These are phyloP conservation scores for Plasmodium coatneyi DNA, from an alignment of 169 alveolate species.

Conservation along the genomic window DNA sequence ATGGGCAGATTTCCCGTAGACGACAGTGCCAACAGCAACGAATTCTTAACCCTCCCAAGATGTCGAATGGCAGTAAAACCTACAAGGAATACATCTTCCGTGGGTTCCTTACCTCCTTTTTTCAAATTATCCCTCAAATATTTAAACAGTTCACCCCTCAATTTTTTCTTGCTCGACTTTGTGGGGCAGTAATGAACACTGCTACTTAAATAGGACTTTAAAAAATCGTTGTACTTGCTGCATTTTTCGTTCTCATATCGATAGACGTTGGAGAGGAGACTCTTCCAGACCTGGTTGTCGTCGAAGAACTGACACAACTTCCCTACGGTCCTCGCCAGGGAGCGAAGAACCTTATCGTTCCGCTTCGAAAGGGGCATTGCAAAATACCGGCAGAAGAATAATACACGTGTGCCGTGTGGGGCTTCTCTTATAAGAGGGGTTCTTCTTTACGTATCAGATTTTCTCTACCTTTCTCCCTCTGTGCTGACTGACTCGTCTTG, in stretches of 20 bases:
- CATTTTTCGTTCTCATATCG: slow-evolving; percentile 65
- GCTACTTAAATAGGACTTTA: slow-evolving; percentile 9
- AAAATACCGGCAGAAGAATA: no score
- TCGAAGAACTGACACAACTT: slow-evolving; percentile 32
- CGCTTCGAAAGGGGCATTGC: neutral
- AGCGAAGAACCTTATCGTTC: slow-evolving; percentile 36
- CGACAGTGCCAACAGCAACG: neutral
- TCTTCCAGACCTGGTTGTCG: slow-evolving; percentile 42
- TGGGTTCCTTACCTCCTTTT: neutral
- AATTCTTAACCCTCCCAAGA: slow-evolving; percentile 33
- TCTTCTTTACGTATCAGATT: no score
- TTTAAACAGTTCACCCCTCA: slow-evolving; percentile 43
- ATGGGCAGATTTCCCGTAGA: neutral
- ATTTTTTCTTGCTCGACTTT: slow-evolving; percentile 39
- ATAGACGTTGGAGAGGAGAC: slow-evolving; percentile 32
- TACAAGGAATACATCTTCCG: slow-evolving; percentile 11
- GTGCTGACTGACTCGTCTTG: neutral
- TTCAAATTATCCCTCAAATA: slow-evolving; percentile 26
- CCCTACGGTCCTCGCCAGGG: slow-evolving; percentile 23
- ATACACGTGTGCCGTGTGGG: neutral
- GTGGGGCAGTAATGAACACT: slow-evolving; percentile 51
- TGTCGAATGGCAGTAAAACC: slow-evolving; percentile 71
- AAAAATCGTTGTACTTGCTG: slow-evolving; percentile 42
- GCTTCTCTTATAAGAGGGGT: neutral
- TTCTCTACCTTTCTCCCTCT: no score